phyloP scores from a whole-genome alignment of 768 basidiomycete species.

The Crepidotus variabilis region DNA sequence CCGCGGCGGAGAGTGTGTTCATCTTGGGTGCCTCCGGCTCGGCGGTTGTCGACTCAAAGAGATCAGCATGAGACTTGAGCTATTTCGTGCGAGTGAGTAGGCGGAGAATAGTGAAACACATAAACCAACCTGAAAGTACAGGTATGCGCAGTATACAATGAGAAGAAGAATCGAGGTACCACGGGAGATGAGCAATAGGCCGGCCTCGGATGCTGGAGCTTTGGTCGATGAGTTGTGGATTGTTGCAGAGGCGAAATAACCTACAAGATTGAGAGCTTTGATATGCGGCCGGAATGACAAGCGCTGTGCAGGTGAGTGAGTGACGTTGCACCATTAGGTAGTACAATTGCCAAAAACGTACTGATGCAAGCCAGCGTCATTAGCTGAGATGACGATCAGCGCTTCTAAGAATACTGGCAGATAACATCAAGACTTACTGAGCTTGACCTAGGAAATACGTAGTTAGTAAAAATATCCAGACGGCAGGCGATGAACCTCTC shows the following conservation, averaged over 20 bases:
- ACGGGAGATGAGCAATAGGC: conserved; percentile 71
- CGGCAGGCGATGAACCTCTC: conserved; percentile 23
- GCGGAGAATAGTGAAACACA: background rate
- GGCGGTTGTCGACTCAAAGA: conserved; percentile 43
- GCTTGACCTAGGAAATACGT: conserved; percentile 33
- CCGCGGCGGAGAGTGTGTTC: conserved; percentile 64
- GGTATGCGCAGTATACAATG: conserved; percentile 67
- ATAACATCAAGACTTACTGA: conserved; percentile 30
- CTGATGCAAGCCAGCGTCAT: conserved; percentile 88
- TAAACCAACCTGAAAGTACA: conserved; percentile 65
- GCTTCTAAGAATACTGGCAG: background rate
- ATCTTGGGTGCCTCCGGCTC: conserved; percentile 51
- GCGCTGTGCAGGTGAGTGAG: conserved; percentile 36
- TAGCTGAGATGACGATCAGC: conserved; percentile 34
- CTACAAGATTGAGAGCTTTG: conserved; percentile 35
- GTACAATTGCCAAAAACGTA: conserved; percentile 29
- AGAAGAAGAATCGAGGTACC: conserved; percentile 79
- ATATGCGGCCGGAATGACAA: conserved; percentile 91
- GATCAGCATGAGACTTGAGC: conserved; percentile 67
- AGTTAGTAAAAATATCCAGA: conserved; percentile 6
- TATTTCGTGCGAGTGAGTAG: conserved; percentile 22
- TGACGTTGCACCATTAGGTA: background rate
- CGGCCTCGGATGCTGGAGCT: conserved; percentile 30
- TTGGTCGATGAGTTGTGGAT: conserved; percentile 11
- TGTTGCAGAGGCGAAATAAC: conserved; percentile 7